Conservation (phyloP, 768 basidiomycete species). For the Hortiboletus flavorubellus region DNA sequence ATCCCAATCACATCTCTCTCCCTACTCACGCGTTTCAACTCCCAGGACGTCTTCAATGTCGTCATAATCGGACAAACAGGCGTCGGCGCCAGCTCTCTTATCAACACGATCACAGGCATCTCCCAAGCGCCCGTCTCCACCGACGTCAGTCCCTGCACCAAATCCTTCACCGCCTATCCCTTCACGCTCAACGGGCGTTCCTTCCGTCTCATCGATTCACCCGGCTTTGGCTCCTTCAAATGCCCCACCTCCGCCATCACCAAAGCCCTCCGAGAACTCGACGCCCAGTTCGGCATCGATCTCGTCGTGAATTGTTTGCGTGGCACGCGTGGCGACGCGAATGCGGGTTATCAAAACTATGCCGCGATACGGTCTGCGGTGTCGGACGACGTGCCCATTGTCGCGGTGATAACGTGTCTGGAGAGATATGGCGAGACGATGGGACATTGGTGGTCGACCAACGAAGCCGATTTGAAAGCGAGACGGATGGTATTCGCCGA, state of each 20-base stretch:
- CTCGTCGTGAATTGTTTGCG: constrained; percentile 29
- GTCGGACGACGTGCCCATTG: constrained; percentile 32
- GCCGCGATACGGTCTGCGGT: constrained; percentile 26
- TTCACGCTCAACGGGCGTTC: constrained; percentile 26
- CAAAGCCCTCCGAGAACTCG: constrained; percentile 28
- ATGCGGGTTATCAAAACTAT: constrained; percentile 28
- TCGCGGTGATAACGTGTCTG: constrained; percentile 29
- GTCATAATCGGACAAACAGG: constrained; percentile 32
- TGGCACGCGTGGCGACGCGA: constrained; percentile 28
- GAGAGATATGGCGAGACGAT: constrained; percentile 32
- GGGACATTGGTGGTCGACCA: constrained; percentile 39
- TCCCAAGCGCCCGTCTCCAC: constrained; percentile 23
- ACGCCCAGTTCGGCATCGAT: constrained; percentile 26
- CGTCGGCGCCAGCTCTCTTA: constrained; percentile 38
- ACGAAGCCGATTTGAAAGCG: constrained; percentile 31
- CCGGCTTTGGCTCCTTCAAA: constrained; percentile 29
- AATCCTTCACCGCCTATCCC: constrained; percentile 21
- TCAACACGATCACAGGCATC: constrained; percentile 35
- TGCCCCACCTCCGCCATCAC: constrained; percentile 22
- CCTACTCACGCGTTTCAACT: neutral
- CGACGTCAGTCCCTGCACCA: constrained; percentile 29
- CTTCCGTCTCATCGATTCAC: constrained; percentile 31
- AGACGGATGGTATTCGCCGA: constrained; percentile 36
- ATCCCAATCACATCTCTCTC: neutral
- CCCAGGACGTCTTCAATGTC: constrained; percentile 29